Conservation (phyloP, 192 early-diverging fungal species). For the Coemansia sp. region DNA sequence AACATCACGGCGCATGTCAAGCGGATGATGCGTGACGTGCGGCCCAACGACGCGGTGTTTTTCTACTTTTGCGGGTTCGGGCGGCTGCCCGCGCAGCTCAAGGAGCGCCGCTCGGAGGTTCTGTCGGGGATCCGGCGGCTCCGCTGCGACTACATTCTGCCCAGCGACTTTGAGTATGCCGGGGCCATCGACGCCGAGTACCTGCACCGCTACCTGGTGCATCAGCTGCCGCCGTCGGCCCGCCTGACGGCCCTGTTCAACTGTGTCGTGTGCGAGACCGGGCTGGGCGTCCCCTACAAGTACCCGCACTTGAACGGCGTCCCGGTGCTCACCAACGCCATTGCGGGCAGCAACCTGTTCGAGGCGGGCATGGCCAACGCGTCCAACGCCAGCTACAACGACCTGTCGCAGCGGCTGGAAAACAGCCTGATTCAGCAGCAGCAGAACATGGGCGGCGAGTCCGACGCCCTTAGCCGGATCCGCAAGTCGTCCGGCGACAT, state of each 20-base stretch:
- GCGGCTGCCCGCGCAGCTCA: conserved; percentile 40
- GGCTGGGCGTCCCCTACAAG: conserved; percentile 61
- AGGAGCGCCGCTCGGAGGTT: conserved; percentile 24
- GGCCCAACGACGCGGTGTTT: conserved; percentile 71
- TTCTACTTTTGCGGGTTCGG: conserved; percentile 80
- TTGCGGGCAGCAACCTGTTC: conserved; percentile 43
- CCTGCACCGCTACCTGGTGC: conserved; percentile 62
- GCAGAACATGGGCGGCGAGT: conserved; percentile 3
- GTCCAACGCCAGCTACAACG: conserved; percentile 30
- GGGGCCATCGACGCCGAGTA: conserved; percentile 72
- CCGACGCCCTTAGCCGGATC: conserved; percentile 22
- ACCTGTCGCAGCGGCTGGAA: conserved; percentile 42
- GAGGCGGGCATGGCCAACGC: conserved; percentile 22
- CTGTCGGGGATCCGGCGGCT: conserved; percentile 52
- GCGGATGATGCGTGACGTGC: conserved; percentile 65
- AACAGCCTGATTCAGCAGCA: conserved; percentile 31
- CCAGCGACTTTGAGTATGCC: conserved; percentile 64
- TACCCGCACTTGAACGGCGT: conserved; percentile 48
- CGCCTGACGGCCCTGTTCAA: conserved; percentile 75
- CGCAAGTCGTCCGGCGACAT: conserved; percentile 39
- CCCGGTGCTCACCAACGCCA: conserved; percentile 38
- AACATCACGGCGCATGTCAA: conserved; percentile 63
- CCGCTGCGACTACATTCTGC: conserved; percentile 71
- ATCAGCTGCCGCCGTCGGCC: conserved; percentile 62
- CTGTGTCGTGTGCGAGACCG: conserved; percentile 68